phyloP scores from a whole-genome alignment of 164 flowering plant genomes.

The Dillenia suffruticosa region DNA sequence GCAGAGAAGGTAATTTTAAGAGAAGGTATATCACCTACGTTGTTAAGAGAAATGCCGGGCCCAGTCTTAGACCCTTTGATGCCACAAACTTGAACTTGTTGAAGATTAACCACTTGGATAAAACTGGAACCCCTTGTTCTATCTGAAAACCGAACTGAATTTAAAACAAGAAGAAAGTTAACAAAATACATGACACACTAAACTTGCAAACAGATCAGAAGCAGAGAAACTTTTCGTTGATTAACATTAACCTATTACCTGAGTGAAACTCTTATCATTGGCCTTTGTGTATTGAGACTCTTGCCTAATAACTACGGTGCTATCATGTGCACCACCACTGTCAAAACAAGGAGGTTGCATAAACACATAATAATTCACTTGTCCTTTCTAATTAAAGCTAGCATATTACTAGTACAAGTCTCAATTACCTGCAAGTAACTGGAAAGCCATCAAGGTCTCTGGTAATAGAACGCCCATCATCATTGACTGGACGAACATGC shows the following conservation, averaged over 20 bases:
- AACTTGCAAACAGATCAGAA: not conserved
- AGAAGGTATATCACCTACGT: constrained; percentile 36
- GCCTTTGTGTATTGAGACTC: constrained; percentile 78
- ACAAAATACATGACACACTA: not conserved
- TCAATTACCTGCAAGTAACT: constrained; percentile 81
- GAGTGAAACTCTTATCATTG: constrained; percentile 61
- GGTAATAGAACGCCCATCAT: constrained; percentile 71
- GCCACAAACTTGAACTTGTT: constrained; percentile 84
- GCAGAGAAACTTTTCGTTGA: not conserved
- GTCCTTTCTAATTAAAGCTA: not conserved
- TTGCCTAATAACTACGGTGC: constrained; percentile 85
- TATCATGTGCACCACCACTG: constrained; percentile 80
- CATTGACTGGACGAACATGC: constrained; percentile 72
- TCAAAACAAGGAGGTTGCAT: constrained; percentile 14
- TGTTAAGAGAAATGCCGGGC: constrained; percentile 77
- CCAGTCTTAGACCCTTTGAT: constrained; percentile 74
- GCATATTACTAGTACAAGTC: not conserved
- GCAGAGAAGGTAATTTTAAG: not conserved
- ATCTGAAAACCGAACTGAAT: constrained; percentile 79
- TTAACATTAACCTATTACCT: constrained; percentile 35
- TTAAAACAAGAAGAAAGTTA: constrained; percentile 7
- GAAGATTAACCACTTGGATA: constrained; percentile 83
- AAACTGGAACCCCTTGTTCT: constrained; percentile 91
- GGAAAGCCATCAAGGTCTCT: constrained; percentile 86
- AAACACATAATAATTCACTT: constrained; percentile 2